phyloP scores from a whole-genome alignment of 306 rosid species.

The Vachellia collinsii region DNA sequence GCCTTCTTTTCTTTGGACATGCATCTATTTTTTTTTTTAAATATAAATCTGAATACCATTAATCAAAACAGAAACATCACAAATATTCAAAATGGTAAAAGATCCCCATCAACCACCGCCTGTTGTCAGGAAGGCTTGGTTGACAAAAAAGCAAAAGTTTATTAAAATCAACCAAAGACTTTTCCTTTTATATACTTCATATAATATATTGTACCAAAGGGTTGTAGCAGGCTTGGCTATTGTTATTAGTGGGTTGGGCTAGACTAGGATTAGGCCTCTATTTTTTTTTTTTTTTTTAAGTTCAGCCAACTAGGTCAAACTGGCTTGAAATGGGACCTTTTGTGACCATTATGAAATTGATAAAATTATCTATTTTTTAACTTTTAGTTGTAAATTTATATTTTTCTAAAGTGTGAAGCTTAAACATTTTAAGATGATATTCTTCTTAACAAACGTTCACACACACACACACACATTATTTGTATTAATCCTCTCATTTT shows the following conservation, averaged over 20 bases:
- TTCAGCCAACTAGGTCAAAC: not conserved
- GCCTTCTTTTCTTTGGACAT: not conserved
- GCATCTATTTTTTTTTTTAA: not conserved
- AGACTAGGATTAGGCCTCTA: not conserved
- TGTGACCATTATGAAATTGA: not conserved
- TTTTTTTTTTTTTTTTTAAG: too few species aligned
- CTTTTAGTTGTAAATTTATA: not conserved
- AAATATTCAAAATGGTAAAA: too few species aligned
- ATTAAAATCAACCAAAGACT: not conserved
- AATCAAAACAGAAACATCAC: too few species aligned
- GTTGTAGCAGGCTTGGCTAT: not conserved
- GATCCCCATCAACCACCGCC: too few species aligned
- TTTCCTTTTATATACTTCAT: too few species aligned
- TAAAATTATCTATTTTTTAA: not conserved
- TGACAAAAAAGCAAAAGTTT: too few species aligned
- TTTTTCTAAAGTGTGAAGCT: not conserved
- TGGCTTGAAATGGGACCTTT: not conserved
- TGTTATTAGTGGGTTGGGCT: not conserved
- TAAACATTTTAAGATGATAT: not conserved
- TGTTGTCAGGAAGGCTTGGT: too few species aligned
- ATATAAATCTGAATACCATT: too few species aligned
- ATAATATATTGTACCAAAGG: too few species aligned
- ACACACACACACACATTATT: too few species aligned
- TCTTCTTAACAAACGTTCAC: not conserved
- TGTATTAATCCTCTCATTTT: not conserved